Conservation (phyloP, 257 asterid genomes). For the Nemophila menziesii region DNA sequence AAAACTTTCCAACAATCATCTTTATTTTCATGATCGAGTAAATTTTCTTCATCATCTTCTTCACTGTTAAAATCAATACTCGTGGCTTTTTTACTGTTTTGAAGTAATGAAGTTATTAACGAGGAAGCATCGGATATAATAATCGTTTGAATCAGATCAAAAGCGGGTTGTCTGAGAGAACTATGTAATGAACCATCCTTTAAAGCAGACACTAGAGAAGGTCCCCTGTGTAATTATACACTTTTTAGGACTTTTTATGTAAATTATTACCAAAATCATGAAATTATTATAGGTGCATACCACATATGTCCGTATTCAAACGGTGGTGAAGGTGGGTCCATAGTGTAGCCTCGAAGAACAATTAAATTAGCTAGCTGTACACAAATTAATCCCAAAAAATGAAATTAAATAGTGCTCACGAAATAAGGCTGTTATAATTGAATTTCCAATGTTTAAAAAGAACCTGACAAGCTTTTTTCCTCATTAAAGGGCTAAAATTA, state of each 20-base stretch:
- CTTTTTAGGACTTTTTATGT: background rate
- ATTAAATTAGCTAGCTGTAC: slow-evolving; percentile 77
- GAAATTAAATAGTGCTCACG: slow-evolving; percentile 2
- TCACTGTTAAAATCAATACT: slow-evolving; percentile 24
- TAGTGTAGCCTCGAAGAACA: slow-evolving; percentile 78
- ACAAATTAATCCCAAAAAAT: slow-evolving; percentile 9
- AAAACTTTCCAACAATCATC: slow-evolving; percentile 76
- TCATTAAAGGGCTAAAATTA: slow-evolving; percentile 83
- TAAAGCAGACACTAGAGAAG: slow-evolving; percentile 76
- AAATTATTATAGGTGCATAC: slow-evolving; percentile 32
- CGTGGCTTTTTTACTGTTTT: slow-evolving; percentile 34
- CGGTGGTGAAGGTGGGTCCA: slow-evolving; percentile 98
- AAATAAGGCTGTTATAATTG: slow-evolving; percentile 11
- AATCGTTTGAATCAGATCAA: slow-evolving; percentile 76
- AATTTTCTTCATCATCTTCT: slow-evolving; percentile 51
- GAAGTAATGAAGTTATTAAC: slow-evolving; percentile 45
- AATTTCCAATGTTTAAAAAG: slow-evolving; percentile 13
- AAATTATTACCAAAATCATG: slow-evolving; percentile 5
- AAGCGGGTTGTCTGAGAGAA: slow-evolving; percentile 88
- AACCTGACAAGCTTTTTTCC: slow-evolving; percentile 95
- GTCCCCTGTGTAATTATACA: slow-evolving; percentile 47
- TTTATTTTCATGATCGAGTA: slow-evolving; percentile 34
- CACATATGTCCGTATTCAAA: slow-evolving; percentile 95
- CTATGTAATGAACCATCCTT: slow-evolving; percentile 69
- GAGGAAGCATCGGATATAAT: slow-evolving; percentile 90